Evolutionary conservation across 805 yeast genomes (phyloP).

Genomic region (Starmerella etchellsii): DNA sequence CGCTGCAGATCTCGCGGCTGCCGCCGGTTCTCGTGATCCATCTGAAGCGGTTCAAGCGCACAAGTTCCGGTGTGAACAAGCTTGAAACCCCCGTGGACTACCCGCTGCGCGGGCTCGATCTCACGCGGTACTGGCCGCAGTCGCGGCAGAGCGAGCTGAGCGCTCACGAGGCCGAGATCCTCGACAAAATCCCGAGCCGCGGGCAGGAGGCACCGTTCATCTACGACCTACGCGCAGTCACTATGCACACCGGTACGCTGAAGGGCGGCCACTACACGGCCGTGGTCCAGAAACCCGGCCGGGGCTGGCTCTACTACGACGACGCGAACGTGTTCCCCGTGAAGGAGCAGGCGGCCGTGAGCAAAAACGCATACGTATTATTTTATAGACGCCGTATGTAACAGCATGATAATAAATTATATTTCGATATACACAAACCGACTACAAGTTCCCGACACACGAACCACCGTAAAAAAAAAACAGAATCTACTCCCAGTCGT

Average conservation of each 20-base stretch:
- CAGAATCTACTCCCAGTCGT: slow-evolving; percentile 12
- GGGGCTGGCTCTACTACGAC: slow-evolving; percentile 73
- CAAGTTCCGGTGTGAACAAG: slow-evolving; percentile 31
- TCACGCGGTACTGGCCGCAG: slow-evolving; percentile 61
- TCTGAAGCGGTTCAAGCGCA: slow-evolving; percentile 59
- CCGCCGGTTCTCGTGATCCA: slow-evolving; percentile 75
- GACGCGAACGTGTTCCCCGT: slow-evolving; percentile 53
- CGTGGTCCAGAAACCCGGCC: slow-evolving; percentile 50
- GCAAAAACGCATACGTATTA: slow-evolving; percentile 68
- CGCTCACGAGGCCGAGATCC: slow-evolving; percentile 32
- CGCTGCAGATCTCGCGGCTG: slow-evolving; percentile 57
- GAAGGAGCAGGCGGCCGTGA: slow-evolving; percentile 40
- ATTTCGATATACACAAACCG: no score
- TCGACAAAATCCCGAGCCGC: slow-evolving; percentile 44
- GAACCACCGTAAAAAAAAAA: not conserved
- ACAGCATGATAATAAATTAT: no score
- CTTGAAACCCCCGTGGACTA: slow-evolving; percentile 54
- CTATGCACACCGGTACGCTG: slow-evolving; percentile 70
- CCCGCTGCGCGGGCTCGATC: slow-evolving; percentile 49
- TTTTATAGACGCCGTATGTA: slow-evolving; percentile 44
- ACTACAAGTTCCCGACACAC: no score
- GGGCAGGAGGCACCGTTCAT: slow-evolving; percentile 72
- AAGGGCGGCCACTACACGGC: slow-evolving; percentile 85
- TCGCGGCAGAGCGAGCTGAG: slow-evolving; percentile 10
- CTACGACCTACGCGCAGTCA: slow-evolving; percentile 67